Conservation (phyloP, 1,139 yeast genomes). For the Dujonia santamariae region DNA sequence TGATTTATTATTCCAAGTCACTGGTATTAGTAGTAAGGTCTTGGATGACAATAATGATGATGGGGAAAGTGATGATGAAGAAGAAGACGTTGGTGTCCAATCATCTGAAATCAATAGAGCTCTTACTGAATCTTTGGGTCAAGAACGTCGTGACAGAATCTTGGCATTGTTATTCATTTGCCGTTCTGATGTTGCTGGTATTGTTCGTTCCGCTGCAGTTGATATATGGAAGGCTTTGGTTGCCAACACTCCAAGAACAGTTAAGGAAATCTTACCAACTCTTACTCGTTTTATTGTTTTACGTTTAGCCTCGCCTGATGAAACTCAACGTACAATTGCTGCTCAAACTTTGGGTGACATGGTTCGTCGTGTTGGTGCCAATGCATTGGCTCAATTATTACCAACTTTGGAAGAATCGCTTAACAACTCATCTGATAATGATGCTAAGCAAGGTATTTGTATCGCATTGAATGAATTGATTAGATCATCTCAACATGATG, state of each 20-base stretch:
- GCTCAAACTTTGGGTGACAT: slow-evolving; percentile 94
- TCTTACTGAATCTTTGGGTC: slow-evolving; percentile 78
- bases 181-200: slow-evolving; percentile 86
- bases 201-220: slow-evolving; percentile 87
- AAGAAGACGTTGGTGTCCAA: slow-evolving; percentile 55
- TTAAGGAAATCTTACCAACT: slow-evolving; percentile 86
- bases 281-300: slow-evolving; percentile 78
- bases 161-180: slow-evolving; percentile 84
- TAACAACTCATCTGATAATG: slow-evolving; percentile 57
- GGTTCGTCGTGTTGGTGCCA: slow-evolving; percentile 92
- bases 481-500: slow-evolving; percentile 65
- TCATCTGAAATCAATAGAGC: slow-evolving; percentile 58
- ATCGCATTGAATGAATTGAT: slow-evolving; percentile 87
- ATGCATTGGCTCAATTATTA: slow-evolving; percentile 77
- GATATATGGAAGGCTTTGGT: slow-evolving; percentile 98
- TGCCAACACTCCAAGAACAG: slow-evolving; percentile 93
- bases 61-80: slow-evolving; percentile 4
- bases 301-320: slow-evolving; percentile 78
- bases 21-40: slow-evolving; percentile 80
- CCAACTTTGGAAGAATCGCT: slow-evolving; percentile 80
- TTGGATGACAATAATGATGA: slow-evolving; percentile 61
- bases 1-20: slow-evolving; percentile 88
- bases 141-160: slow-evolving; percentile 83
- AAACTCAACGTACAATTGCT: slow-evolving; percentile 78
- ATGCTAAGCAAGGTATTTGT: slow-evolving; percentile 94